Evolutionary conservation across 1,139 yeast species (phyloP).

Genomic region (Blastobotrys arbuscula): DNA sequence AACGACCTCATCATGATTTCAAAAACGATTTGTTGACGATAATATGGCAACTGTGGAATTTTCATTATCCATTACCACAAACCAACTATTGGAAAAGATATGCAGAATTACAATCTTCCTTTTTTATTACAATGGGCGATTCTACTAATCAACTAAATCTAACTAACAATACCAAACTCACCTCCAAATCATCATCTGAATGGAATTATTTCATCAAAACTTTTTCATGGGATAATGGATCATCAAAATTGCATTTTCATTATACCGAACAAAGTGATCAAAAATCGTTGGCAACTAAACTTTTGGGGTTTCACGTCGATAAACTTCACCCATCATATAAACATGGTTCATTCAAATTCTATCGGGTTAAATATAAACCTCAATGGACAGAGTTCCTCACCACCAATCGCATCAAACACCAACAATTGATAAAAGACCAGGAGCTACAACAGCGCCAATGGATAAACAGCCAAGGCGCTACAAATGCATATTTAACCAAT

Average conservation of each 20-base stretch:
- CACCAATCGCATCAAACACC: background rate
- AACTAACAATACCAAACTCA: background rate
- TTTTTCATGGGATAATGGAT: constrained; percentile 6
- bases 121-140: background rate
- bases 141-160: background rate
- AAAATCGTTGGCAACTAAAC: constrained; percentile 2
- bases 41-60: constrained; percentile 15
- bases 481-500: background rate
- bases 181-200: background rate
- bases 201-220: constrained; percentile 2
- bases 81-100: background rate
- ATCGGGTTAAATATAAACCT: background rate
- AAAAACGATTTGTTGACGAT: constrained; percentile 18
- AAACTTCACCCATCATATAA: constrained; percentile 5
- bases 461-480: background rate
- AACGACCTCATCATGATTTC: constrained; percentile 17
- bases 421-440: background rate
- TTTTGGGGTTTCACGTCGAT: constrained; percentile 9
- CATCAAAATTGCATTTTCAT: constrained; percentile 4
- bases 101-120: constrained; percentile 5
- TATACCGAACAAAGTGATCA: background rate
- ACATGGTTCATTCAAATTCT: constrained; percentile 7
- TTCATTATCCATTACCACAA: background rate
- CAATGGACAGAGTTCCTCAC: constrained; percentile 5
- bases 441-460: background rate